Percentiles rank a stretch among this genome's conserved stretches.
phyloP scores from a whole-genome alignment of 257 asterid species.

The Gardenia jasminoides region DNA sequence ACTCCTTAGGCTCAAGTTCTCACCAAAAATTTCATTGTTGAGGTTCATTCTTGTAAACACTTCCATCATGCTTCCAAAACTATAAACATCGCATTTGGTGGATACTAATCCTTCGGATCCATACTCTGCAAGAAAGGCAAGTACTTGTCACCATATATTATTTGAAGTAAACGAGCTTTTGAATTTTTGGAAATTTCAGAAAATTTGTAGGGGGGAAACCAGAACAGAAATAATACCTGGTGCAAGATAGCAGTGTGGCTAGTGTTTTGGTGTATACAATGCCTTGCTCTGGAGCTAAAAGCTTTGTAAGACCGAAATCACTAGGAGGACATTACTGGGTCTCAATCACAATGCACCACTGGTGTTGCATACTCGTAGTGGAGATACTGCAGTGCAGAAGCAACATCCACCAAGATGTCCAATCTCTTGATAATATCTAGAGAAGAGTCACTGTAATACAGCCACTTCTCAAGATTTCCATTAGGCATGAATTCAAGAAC shows the following conservation, averaged over 20 bases:
- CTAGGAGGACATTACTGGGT: constrained; percentile 18
- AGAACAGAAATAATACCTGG: constrained; percentile 1
- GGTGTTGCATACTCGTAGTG: background rate
- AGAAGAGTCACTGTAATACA: background rate
- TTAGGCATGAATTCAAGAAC: constrained; percentile 19
- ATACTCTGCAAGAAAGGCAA: background rate
- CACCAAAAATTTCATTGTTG: background rate
- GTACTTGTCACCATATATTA: too few relatives aligned
- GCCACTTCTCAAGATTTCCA: constrained; percentile 16
- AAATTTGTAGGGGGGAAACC: too few relatives aligned
- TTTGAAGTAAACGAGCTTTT: background rate
- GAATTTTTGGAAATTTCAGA: background rate
- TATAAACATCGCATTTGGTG: background rate
- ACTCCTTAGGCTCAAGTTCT: background rate
- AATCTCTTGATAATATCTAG: background rate
- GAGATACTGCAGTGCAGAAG: constrained; percentile 12
- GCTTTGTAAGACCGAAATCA: constrained; percentile 15
- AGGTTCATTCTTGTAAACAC: background rate
- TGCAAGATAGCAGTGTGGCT: constrained; percentile 18
- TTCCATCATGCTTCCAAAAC: constrained; percentile 6
- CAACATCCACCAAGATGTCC: constrained; percentile 16
- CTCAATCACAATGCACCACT: constrained; percentile 15
- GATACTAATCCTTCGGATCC: background rate
- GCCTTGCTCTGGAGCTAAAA: constrained; percentile 1
- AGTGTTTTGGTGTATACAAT: background rate